Percentiles rank a stretch among this genome's conserved stretches.
These are phyloP conservation scores for Cercospora zeae-maydis DNA, from an alignment of 2,329 filamentous ascomycete species.

Conservation along the genomic window DNA sequence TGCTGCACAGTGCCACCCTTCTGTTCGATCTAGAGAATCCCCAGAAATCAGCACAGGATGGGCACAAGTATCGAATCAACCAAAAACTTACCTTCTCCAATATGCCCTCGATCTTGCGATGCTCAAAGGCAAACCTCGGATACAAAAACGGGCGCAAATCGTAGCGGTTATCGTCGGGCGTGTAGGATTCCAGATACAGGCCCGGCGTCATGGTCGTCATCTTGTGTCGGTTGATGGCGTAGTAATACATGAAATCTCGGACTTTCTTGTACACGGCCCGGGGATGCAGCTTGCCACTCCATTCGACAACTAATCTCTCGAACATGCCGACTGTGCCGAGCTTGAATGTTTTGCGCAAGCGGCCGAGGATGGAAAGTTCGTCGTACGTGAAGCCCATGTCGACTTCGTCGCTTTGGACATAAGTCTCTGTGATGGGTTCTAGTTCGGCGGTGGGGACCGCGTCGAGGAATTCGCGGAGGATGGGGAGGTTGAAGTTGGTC, in stretches of 20 bases:
- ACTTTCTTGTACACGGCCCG: constrained; percentile 41
- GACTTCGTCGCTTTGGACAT: constrained; percentile 57
- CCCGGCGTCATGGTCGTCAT: constrained; percentile 58
- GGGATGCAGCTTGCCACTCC: constrained; percentile 40
- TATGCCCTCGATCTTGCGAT: constrained; percentile 49
- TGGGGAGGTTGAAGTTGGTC: constrained; percentile 58
- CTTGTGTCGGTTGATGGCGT: constrained; percentile 65
- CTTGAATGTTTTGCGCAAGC: constrained; percentile 54
- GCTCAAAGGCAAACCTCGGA: constrained; percentile 46
- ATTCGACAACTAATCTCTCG: constrained; percentile 50
- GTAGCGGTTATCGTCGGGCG: constrained; percentile 50
- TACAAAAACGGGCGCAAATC: constrained; percentile 58
- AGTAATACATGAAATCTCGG: constrained; percentile 52
- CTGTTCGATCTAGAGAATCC: not conserved
- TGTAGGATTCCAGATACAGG: constrained; percentile 53
- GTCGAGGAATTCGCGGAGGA: constrained; percentile 62
- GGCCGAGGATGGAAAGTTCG: constrained; percentile 53
- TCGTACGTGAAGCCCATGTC: constrained; percentile 55
- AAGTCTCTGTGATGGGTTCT: constrained; percentile 62
- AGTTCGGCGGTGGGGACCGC: constrained; percentile 51
- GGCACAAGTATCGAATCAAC: not conserved
- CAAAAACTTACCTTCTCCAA: constrained; percentile 35
- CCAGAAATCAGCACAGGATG: not conserved
- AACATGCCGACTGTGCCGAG: constrained; percentile 56
- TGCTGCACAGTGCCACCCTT: not conserved